Evolutionary conservation across 306 rosid species (phyloP), one percentile per base, ranked within the genome.

Genomic region (Hippophae tibetana): DNA sequence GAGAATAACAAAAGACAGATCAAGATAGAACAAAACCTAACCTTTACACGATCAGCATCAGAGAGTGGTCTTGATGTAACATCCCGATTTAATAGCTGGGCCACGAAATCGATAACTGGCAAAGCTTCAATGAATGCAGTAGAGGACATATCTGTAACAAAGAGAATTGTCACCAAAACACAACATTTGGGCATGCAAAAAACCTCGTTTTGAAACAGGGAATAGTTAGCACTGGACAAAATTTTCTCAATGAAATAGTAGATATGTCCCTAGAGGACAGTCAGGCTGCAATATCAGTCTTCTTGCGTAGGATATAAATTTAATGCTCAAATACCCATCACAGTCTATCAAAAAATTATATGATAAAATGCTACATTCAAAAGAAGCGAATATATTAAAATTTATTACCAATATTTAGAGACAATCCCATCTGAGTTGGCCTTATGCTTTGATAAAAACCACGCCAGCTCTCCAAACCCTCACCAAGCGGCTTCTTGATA

Each of bases 391-490:
- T 40, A 10, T n/a, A 3, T 61, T 38, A 42, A 31, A 13, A 52
- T 26, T 27, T 10, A 55, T 1, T 64, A 93, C 99, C 99, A 64
- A 93, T 93, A 47, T 93, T 93, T 7, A 93, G 78, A 1, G 99
- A 89, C 9, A 93, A 65, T 3, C 99, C 97, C 99, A 93, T 93
- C 70, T 93, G 99, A 6, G 99, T 93, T 13, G 97, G 99, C 5
- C 99, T 94, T 54, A 93, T 93, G 62, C 99, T 93, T 58, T 93
- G 99, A 66, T 93, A 93, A 63, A 93, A 93, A 2, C 99, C 99
- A 2, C 99, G 89, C 99, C 99, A 93, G 48, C 99, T 93, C 71
- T 93, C 97, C 80, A 93, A 64, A 10, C 99, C 99, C 72, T 93
- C 97, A 7, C 99, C 99, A 48, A 93, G 72, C 10, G 97, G 76